Evolutionary conservation across 306 rosid species (phyloP).

Genomic region (Begonia fuchsioides): DNA sequence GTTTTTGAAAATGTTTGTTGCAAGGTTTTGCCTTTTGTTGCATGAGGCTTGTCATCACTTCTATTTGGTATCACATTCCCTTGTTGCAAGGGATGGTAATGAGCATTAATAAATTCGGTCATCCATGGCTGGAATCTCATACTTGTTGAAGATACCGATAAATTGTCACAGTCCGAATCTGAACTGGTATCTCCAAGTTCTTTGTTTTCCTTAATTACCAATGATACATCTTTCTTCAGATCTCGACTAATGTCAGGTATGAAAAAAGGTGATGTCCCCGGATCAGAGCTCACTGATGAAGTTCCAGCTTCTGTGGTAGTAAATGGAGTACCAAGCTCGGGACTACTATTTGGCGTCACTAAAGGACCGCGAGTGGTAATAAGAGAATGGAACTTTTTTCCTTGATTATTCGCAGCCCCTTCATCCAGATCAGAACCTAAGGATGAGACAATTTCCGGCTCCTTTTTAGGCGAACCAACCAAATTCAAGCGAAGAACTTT

Average conservation of each 20-base stretch:
- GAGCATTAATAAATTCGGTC: conserved; percentile 42
- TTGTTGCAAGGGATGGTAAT: conserved; percentile 33
- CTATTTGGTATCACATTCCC: conserved; percentile 35
- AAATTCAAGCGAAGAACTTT: conserved; percentile 91
- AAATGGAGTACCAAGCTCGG: conserved; percentile 88
- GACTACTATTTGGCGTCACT: conserved; percentile 94
- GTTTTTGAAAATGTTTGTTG: conserved; percentile 44
- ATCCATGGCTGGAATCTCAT: conserved; percentile 85
- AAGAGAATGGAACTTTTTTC: conserved; percentile 29
- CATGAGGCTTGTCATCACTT: conserved; percentile 29
- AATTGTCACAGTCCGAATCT: conserved; percentile 66
- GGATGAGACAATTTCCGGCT: conserved; percentile 26
- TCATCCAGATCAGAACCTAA: conserved; percentile 40
- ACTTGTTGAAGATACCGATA: conserved; percentile 60
- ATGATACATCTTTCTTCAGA: conserved; percentile 41
- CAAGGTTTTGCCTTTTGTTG: conserved; percentile 43
- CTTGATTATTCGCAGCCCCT: conserved; percentile 28
- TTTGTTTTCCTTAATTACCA: conserved; percentile 38
- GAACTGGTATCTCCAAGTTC: conserved; percentile 59
- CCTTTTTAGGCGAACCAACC: conserved; percentile 60
- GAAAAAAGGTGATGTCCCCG: conserved; percentile 84
- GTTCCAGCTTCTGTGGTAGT: conserved; percentile 80
- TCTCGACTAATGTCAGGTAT: conserved; percentile 51
- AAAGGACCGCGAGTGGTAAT: conserved; percentile 47
- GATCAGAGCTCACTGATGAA: conserved; percentile 90